Percentiles rank a stretch among this genome's conserved stretches.
These are phyloP conservation scores for Knufia petricola DNA, from an alignment of 2,329 filamentous ascomycete genomes.

Conservation along the genomic window DNA sequence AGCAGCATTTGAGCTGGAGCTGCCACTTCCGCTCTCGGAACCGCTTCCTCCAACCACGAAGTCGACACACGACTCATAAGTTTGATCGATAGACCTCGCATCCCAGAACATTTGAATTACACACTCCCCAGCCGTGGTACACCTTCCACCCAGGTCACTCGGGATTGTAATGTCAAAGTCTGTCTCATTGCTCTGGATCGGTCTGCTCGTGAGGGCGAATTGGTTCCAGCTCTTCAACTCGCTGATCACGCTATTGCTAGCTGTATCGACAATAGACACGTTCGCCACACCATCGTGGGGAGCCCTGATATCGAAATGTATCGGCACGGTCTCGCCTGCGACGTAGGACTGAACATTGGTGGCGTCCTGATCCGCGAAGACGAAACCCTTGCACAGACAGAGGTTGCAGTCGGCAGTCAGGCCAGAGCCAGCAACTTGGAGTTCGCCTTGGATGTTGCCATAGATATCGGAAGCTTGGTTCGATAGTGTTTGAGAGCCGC, in stretches of 20 bases:
- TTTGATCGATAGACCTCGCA: slow-evolving; percentile 46
- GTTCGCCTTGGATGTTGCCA: no score
- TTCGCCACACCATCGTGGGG: slow-evolving; percentile 49
- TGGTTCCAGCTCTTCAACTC: slow-evolving; percentile 44
- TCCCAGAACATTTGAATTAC: slow-evolving; percentile 23
- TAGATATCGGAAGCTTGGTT: no score
- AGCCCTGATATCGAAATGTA: slow-evolving; percentile 37
- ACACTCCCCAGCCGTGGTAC: slow-evolving; percentile 37
- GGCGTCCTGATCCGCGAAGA: no score
- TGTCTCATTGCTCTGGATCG: slow-evolving; percentile 37
- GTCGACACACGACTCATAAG: slow-evolving; percentile 55
- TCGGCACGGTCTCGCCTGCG: slow-evolving; percentile 26
- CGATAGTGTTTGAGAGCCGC: background rate
- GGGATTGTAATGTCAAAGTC: slow-evolving; percentile 48
- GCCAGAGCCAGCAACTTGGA: no score
- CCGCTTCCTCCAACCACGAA: slow-evolving; percentile 35
- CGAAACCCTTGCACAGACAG: no score
- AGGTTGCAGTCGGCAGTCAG: no score
- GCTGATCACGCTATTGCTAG: slow-evolving; percentile 44
- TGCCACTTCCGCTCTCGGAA: background rate
- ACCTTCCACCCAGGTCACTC: slow-evolving; percentile 36
- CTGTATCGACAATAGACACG: slow-evolving; percentile 48
- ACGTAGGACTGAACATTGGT: background rate
- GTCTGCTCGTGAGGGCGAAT: slow-evolving; percentile 43
- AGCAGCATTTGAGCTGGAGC: background rate